Base-by-base conservation (phyloP, 106 monocot genomes). In the Gastrodia elata region DNA sequence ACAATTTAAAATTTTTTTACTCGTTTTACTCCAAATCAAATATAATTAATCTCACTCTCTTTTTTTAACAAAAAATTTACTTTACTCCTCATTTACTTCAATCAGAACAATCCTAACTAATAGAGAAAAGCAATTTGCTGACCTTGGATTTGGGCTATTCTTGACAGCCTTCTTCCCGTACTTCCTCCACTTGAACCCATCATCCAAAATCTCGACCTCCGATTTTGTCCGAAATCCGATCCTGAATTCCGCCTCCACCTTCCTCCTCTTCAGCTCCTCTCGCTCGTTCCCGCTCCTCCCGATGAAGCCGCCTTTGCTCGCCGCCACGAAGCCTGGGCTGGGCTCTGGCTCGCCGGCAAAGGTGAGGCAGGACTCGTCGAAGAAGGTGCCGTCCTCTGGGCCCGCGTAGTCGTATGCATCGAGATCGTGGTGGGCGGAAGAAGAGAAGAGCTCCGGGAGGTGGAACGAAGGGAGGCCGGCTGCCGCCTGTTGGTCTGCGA, bases 71-170 rank as follows among this genome's bases (percentile, higher is more conserved):
- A 43, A 6, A 43, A 43, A 43, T 7, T 43, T 43, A 43, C 43
- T 43, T 7, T 7, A 13, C 43, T 43, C 5, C 5, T 43, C 43
- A 43, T 7, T 13, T 13, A 13, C 13, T 7, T 43, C 13, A 43
- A 43, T 13, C 43, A 43, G 13, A 7, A 43, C n/a, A n/a, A n/a
- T n/a, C n/a, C n/a, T n/a, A n/a, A 27, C 6, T 14, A 59, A 59
- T 24, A 59, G 3, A 28, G 10, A 24, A 28, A 61, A 32, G 1
- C 32, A 28, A 61, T 13, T 2, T 28, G 1, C 61, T 13, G 30
- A 82, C 78, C 78, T 82, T 39, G 82, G 82, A 75, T 78, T 78
- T 61, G 82, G 82, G 77, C 82, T 78, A 52, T 71, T 52, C 78
- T 78, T 82, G 10, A 78, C 64, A 68, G 64, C 78, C 71, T 78